These are phyloP conservation scores for Phyllachora maydis DNA, from an alignment of 2,329 filamentous ascomycete genomes.

Conservation along the genomic window DNA sequence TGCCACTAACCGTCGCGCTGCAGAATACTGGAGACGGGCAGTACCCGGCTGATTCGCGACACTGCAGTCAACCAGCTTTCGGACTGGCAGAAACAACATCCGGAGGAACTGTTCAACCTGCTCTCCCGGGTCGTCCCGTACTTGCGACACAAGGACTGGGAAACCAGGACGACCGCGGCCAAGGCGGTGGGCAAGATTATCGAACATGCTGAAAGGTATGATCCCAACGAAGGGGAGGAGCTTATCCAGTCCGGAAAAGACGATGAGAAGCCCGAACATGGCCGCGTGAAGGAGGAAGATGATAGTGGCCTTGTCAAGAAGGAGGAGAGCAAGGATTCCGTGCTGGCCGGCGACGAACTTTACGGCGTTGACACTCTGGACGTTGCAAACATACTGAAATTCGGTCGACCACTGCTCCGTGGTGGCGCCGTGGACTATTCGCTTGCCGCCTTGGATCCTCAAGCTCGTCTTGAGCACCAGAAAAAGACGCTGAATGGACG, in stretches of 20 bases:
- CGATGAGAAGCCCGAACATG: no score
- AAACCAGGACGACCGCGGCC: slow-evolving; percentile 80
- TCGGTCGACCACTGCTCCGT: slow-evolving; percentile 67
- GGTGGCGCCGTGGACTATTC: slow-evolving; percentile 75
- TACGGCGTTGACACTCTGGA: slow-evolving; percentile 59
- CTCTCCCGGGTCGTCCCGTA: slow-evolving; percentile 90
- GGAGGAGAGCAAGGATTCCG: slow-evolving; percentile 33
- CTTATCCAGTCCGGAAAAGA: no score
- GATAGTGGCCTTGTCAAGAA: slow-evolving; percentile 29
- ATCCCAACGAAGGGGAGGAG: slow-evolving; percentile 64
- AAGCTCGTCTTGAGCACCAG: slow-evolving; percentile 62
- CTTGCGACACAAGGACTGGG: slow-evolving; percentile 87
- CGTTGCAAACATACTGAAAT: slow-evolving; percentile 57
- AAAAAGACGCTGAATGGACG: slow-evolving; percentile 74
- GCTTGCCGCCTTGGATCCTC: slow-evolving; percentile 62
- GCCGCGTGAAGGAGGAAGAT: slow-evolving; percentile 24
- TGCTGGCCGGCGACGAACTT: slow-evolving; percentile 32
- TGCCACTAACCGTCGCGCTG: slow-evolving; percentile 4
- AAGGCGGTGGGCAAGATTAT: slow-evolving; percentile 91
- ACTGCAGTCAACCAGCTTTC: slow-evolving; percentile 93
- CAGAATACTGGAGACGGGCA: slow-evolving; percentile 91
- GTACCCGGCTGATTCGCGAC: slow-evolving; percentile 86
- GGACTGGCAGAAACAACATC: slow-evolving; percentile 95
- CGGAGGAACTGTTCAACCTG: slow-evolving; percentile 91
- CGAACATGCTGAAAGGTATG: slow-evolving; percentile 68